Conservation (phyloP, 2,329 filamentous ascomycete genomes). For the Neonectria coccinea region DNA sequence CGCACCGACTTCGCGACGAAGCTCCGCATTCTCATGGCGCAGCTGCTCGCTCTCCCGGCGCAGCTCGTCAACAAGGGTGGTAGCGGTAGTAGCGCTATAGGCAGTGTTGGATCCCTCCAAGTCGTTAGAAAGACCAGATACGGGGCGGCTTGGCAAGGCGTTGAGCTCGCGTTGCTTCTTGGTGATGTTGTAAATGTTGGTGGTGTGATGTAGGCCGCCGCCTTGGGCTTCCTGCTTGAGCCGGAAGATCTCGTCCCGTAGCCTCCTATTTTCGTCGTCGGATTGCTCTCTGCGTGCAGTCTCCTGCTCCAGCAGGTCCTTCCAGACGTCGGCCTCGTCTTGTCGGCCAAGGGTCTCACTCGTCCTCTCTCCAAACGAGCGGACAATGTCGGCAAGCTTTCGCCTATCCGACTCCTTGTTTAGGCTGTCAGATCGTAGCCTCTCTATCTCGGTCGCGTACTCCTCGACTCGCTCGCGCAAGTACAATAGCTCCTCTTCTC, state of each 20-base stretch:
- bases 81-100: slow-evolving; percentile 69
- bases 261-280: slow-evolving; percentile 86
- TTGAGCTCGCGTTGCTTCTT: slow-evolving; percentile 64
- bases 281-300: slow-evolving; percentile 88
- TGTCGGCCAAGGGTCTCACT: slow-evolving; percentile 65
- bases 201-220: slow-evolving; percentile 65
- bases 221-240: slow-evolving; percentile 68
- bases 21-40: slow-evolving; percentile 90
- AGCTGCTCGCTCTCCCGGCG: slow-evolving; percentile 78
- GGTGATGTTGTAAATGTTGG: slow-evolving; percentile 74
- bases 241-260: slow-evolving; percentile 86
- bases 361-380: slow-evolving; percentile 62
- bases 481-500: slow-evolving; percentile 88
- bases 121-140: slow-evolving; percentile 63
- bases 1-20: slow-evolving; percentile 91
- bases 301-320: slow-evolving; percentile 93
- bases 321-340: slow-evolving; percentile 87
- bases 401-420: slow-evolving; percentile 87
- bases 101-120: slow-evolving; percentile 63
- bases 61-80: slow-evolving; percentile 81
- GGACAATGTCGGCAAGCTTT: slow-evolving; percentile 84
- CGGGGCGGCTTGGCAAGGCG: slow-evolving; percentile 62
- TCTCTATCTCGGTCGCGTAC: slow-evolving; percentile 85
- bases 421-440: slow-evolving; percentile 81
- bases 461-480: slow-evolving; percentile 88